Percentiles rank a stretch among this genome's conserved stretches.
These are phyloP conservation scores for Biscogniauxia sp. DNA, from an alignment of 2,329 filamentous ascomycete species.

Conservation along the genomic window DNA sequence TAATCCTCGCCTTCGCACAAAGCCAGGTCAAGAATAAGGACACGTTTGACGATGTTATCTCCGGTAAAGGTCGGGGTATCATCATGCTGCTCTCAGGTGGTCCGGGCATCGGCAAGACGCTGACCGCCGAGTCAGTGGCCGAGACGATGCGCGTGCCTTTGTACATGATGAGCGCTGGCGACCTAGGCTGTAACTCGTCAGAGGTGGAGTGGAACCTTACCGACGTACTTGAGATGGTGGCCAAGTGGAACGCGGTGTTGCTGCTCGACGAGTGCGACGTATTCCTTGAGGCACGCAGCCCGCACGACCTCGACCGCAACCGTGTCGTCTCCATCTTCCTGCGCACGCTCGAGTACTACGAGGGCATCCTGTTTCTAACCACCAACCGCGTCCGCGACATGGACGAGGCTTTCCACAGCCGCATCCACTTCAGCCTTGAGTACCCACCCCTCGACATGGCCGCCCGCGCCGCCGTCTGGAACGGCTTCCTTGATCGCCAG, in stretches of 20 bases:
- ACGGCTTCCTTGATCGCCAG: conserved; percentile 22
- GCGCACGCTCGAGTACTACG: conserved; percentile 23
- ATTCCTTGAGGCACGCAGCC: conserved; percentile 36
- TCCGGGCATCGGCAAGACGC: conserved; percentile 21
- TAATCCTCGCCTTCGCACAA: conserved; percentile 14
- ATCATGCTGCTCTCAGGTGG: conserved; percentile 18
- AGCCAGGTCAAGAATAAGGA: conserved; percentile 5
- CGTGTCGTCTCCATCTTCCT: conserved; percentile 24
- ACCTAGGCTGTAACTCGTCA: conserved; percentile 29
- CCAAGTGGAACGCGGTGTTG: conserved; percentile 38
- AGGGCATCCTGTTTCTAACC: conserved; percentile 25
- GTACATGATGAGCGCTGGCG: conserved; percentile 33
- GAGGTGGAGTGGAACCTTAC: conserved; percentile 24
- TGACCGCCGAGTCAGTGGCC: conserved; percentile 39
- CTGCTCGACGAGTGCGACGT: conserved; percentile 35
- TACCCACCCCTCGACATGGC: conserved; percentile 16
- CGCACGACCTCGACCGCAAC: conserved; percentile 19
- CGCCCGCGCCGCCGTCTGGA: conserved; percentile 20
- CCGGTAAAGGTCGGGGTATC: conserved; percentile 20
- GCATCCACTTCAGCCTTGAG: conserved; percentile 24
- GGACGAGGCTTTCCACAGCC: conserved; percentile 24
- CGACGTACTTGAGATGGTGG: conserved; percentile 39
- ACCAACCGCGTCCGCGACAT: conserved; percentile 23
- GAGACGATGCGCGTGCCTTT: conserved; percentile 35
- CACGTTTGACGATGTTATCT: conserved; percentile 18